A percentile compares a stretch with the other conserved stretches of the same genome.
phyloP scores from a whole-genome alignment of 2,329 filamentous ascomycete genomes.

The Trichoderma guizhouense region DNA sequence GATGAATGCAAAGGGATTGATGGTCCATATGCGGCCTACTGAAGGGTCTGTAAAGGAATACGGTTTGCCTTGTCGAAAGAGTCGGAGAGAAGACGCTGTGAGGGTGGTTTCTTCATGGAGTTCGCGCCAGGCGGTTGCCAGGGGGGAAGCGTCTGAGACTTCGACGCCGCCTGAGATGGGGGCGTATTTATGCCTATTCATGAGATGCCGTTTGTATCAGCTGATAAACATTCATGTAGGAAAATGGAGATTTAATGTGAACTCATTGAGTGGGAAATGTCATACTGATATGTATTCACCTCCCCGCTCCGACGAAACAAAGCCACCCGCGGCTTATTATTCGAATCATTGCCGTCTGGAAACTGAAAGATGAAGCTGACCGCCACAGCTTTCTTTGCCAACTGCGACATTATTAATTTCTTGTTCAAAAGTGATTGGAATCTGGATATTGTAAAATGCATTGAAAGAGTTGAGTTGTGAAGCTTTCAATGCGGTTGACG shows the following conservation, averaged over 20 bases:
- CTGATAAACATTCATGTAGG: neutral
- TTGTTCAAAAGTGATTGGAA: neutral
- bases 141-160: conserved; percentile 46
- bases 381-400: conserved; percentile 40
- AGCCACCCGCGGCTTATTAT: conserved; percentile 49
- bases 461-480: neutral
- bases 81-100: conserved; percentile 41
- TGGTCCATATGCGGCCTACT: conserved; percentile 56
- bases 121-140: conserved; percentile 60
- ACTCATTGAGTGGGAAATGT: neutral
- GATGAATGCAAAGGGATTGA: conserved; percentile 60
- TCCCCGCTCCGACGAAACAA: conserved; percentile 60
- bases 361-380: conserved; percentile 51
- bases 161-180: conserved; percentile 63
- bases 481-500: neutral
- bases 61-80: conserved; percentile 56
- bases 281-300: conserved; percentile 57
- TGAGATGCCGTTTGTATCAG: neutral
- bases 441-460: neutral
- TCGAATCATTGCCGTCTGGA: conserved; percentile 31
- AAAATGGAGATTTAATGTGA: too few relatives aligned
- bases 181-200: conserved; percentile 51
- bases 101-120: conserved; percentile 60
- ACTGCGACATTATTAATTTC: conserved; percentile 21
- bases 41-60: conserved; percentile 54